These are phyloP conservation scores for Claviceps sp. DNA, from an alignment of 2,329 filamentous ascomycete species.

Conservation along the genomic window DNA sequence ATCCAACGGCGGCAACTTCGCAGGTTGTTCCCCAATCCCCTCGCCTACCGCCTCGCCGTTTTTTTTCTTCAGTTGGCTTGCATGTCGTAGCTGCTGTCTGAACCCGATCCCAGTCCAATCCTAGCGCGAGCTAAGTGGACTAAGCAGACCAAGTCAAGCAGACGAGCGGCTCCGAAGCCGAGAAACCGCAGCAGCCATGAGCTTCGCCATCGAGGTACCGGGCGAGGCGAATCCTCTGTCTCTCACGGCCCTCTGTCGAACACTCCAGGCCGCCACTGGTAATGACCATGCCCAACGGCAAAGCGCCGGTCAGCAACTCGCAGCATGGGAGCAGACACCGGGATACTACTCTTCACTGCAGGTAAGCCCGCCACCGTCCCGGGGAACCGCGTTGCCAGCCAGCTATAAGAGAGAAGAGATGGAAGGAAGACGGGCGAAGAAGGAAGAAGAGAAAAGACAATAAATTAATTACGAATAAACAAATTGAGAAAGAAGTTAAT, in stretches of 20 bases:
- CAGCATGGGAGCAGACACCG: conserved; percentile 53
- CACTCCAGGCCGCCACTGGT: conserved; percentile 50
- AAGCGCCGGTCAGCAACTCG: conserved; percentile 55
- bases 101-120: neutral
- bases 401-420: neutral
- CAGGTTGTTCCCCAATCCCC: neutral
- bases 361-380: conserved; percentile 27
- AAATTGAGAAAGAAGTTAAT: neutral
- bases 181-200: conserved; percentile 33
- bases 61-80: neutral
- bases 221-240: conserved; percentile 66
- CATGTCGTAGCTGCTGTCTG: neutral
- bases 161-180: neutral
- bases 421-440: neutral
- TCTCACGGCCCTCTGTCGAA: conserved; percentile 48
- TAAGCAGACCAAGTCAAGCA: neutral
- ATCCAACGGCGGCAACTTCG: neutral
- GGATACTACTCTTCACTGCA: conserved; percentile 58
- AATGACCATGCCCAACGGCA: conserved; percentile 50
- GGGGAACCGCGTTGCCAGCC: neutral
- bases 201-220: conserved; percentile 61
- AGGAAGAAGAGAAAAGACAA: neutral
- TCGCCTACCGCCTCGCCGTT: neutral
- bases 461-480: too few species aligned
- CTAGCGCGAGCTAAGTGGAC: neutral